phyloP scores from a whole-genome alignment of 2,329 filamentous ascomycete species.

The Hyphodiscus sp. region DNA sequence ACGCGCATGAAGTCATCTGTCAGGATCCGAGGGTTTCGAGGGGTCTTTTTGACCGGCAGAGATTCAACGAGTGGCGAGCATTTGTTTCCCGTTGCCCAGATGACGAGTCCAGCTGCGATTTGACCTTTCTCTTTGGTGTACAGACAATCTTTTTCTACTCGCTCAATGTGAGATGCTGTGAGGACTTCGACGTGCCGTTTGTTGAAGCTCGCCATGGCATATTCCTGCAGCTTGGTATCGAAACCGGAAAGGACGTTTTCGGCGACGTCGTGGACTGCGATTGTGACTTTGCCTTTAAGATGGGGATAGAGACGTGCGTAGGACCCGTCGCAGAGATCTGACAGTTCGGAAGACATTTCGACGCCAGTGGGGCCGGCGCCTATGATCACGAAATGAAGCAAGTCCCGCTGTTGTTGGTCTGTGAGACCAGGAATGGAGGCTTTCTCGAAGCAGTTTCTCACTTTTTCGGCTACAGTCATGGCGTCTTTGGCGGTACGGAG shows the following conservation, averaged over 20 bases:
- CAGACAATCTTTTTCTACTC: conserved; percentile 10
- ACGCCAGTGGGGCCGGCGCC: conserved; percentile 61
- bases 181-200: conserved; percentile 33
- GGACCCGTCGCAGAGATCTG: conserved; percentile 35
- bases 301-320: conserved; percentile 35
- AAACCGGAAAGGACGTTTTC: conserved; percentile 35
- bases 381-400: conserved; percentile 68
- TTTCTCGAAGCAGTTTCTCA: conserved; percentile 47
- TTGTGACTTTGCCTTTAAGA: conserved; percentile 33
- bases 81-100: conserved; percentile 21
- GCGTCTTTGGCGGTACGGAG: conserved; percentile 26
- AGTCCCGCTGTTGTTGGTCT: conserved; percentile 45
- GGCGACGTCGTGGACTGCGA: conserved; percentile 40
- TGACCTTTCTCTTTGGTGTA: conserved; percentile 13
- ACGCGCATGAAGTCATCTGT: conserved; percentile 15
- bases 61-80: conserved; percentile 19
- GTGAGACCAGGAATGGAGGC: conserved; percentile 56
- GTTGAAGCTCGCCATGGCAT: conserved; percentile 33
- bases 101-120: conserved; percentile 7
- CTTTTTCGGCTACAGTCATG: conserved; percentile 22
- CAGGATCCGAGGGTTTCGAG: conserved; percentile 11
- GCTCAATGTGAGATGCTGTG: conserved; percentile 25
- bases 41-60: conserved; percentile 22
- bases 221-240: conserved; percentile 35
- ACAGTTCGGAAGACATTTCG: conserved; percentile 36